A percentile compares a stretch with the other conserved stretches of the same genome.
Conservation (phyloP, 2,329 filamentous ascomycete species). For the Hymenoscyphus infarciens region DNA sequence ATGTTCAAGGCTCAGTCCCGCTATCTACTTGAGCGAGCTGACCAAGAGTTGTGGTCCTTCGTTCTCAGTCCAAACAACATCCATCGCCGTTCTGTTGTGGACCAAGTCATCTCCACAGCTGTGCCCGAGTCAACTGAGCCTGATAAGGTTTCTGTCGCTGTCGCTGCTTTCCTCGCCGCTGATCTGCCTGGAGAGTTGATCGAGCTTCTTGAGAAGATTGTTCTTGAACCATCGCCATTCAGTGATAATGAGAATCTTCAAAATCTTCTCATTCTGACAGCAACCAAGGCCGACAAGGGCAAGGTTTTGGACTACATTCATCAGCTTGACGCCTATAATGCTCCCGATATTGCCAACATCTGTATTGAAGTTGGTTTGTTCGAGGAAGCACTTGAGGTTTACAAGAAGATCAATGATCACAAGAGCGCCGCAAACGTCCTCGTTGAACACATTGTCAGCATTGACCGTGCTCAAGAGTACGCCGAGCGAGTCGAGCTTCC, state of each 20-base stretch:
- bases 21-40: slow-evolving; percentile 87
- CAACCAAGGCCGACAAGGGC: slow-evolving; percentile 92
- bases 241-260: slow-evolving; percentile 96
- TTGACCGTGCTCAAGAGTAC: slow-evolving; percentile 93
- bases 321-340: slow-evolving; percentile 80
- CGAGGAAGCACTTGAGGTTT: slow-evolving; percentile 97
- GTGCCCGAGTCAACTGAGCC: slow-evolving; percentile 91
- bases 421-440: slow-evolving; percentile 83
- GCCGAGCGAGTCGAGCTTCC: slow-evolving; percentile 91
- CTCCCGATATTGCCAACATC: slow-evolving; percentile 87
- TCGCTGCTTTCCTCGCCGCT: slow-evolving; percentile 85
- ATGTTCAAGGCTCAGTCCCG: slow-evolving; percentile 99
- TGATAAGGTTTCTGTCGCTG: slow-evolving; percentile 89
- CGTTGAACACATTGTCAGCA: slow-evolving; percentile 94
- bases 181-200: slow-evolving; percentile 93
- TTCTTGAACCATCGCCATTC: slow-evolving; percentile 98
- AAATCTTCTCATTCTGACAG: slow-evolving; percentile 93
- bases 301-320: slow-evolving; percentile 97
- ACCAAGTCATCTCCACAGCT: slow-evolving; percentile 93
- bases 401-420: slow-evolving; percentile 95
- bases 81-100: slow-evolving; percentile 86
- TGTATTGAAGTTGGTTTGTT: slow-evolving; percentile 93
- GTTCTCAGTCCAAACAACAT: slow-evolving; percentile 95
- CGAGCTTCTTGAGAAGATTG: slow-evolving; percentile 97
- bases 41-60: slow-evolving; percentile 89